Base-by-base conservation (phyloP, 1,284 basidiomycete genomes). In the Cryptococcus wingfieldii region DNA sequence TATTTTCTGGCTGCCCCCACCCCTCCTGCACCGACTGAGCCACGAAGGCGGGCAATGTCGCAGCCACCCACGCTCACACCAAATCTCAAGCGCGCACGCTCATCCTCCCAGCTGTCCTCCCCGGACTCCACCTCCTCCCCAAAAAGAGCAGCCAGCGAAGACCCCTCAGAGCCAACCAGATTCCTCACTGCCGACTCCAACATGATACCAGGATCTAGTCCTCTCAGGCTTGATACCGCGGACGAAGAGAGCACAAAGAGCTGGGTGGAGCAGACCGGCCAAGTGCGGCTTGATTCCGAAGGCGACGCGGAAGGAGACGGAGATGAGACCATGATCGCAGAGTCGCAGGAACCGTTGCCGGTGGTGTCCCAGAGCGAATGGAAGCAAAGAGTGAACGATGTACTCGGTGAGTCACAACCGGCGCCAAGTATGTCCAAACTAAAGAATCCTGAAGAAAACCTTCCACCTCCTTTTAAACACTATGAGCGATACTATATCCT, bases 121-220 rank as follows among this genome's bases (percentile, higher is more conserved):
- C 70, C 69, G 1, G 58, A 65, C 16, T 62, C 66, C 3, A 58
- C 56, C 4, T 71, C 68, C 8, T 70, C 69, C 12, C 69, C 73
- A 2, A 76, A 77, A 65, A 61, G 74, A 42, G 72, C 75, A 8
- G 70, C 69, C 10, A 76, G 74, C 3, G 75, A 77, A 58, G 73
- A 76, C 50, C 58, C 64, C 31, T 68, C 53, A 49, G 66, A 55
- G 25, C 59, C 54, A 19, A 59, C 50, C 38, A 54, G 44, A 47
- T 41, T 53, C 38, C 51, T 56, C 28, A 52, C 49, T 37, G 39
- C 45, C 5, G 47, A 31, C 25, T 18, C 46, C 34, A 53, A 44
- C 27, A 58, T 55, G 48, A 16, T 46, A 27, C 18, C 39, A 13
- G 51, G 55, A 0, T 63, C 61, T 47, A 67, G 66, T 34, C 60